Base-by-base conservation (phyloP, 139 green algal species). In the Tetratostichococcus sp. region DNA sequence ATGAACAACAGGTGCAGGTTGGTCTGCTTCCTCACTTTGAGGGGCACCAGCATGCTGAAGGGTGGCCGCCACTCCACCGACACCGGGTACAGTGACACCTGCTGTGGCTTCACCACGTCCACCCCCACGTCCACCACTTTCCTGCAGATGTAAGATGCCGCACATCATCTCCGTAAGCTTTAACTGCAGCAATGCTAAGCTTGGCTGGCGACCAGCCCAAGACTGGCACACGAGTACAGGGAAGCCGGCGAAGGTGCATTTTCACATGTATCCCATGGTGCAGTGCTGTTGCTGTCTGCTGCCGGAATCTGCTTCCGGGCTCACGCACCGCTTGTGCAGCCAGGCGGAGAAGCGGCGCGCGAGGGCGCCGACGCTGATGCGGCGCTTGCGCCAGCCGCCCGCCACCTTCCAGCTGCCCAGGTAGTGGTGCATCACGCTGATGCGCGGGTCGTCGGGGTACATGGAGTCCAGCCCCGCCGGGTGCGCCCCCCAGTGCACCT, bases 361-460 rank as follows among this genome's bases (percentile, higher is more conserved):
- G 67, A 43, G 31, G 8, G 31, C 32, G 67, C 67, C 67, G 67
- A 35, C 31, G 31, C 67, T 62, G 50, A 62, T 79, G 32, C 73
- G 65, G 32, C 70, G 74, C 67, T 80, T 81, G 22, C 57, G 43
- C 83, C 76, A 89, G 43, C 80, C 77, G 31, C 76, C 78, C n/a
- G 71, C 59, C 28, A 79, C 73, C 75, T 94, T 91, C 90, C 90
- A 93, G 58, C 65, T 84, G 72, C 86, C 89, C 77, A 89, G 65
- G 70, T 87, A 90, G 75, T 96, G 91, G 80, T 96, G 91, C 78
- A 92, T 75, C 58, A 92, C 88, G 19, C 86, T 76, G 0, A 94
- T 82, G 57, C 83, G 79, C 4, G 82, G 76, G 34, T 83, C 70
- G 67, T 86, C 77, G 1, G 83, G 75, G 1, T 58, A 68, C 31